A percentile compares a stretch with the other conserved stretches of the same genome.
Evolutionary conservation across 2,329 filamentous ascomycete species (phyloP).

Genomic region (Botryotinia globosa): DNA sequence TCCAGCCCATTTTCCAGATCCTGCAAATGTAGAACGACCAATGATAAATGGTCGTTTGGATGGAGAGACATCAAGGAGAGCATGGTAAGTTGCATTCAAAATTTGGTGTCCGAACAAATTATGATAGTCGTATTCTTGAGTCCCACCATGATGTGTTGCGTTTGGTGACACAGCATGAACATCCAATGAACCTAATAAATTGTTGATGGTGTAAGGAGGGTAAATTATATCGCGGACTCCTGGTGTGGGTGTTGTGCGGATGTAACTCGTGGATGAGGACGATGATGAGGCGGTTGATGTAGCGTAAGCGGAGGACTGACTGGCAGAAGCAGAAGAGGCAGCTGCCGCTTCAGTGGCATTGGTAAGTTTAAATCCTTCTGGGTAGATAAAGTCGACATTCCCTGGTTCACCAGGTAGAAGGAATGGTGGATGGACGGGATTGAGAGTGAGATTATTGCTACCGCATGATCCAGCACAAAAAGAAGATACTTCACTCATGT

Average conservation of each 20-base stretch:
- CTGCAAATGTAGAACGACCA: constrained; percentile 76
- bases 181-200: constrained; percentile 69
- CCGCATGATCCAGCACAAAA: constrained; percentile 74
- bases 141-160: constrained; percentile 71
- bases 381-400: constrained; percentile 58
- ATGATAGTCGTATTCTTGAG: constrained; percentile 78
- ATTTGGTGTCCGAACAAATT: constrained; percentile 76
- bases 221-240: constrained; percentile 66
- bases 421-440: constrained; percentile 68
- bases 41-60: constrained; percentile 79
- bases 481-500: constrained; percentile 58
- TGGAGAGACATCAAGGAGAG: constrained; percentile 41
- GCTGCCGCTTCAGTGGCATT: constrained; percentile 65
- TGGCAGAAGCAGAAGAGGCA: constrained; percentile 52
- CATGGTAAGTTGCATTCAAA: constrained; percentile 67
- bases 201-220: constrained; percentile 74
- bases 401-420: constrained; percentile 62
- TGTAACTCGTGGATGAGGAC: constrained; percentile 44
- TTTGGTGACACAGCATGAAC: constrained; percentile 74
- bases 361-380: constrained; percentile 66
- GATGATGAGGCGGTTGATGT: constrained; percentile 37
- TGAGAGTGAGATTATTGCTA: constrained; percentile 59
- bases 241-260: constrained; percentile 59
- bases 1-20: constrained; percentile 70
- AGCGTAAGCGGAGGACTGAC: constrained; percentile 44